These are phyloP conservation scores for Davidsoniella eucalypti DNA, from an alignment of 2,329 filamentous ascomycete species.

Conservation along the genomic window DNA sequence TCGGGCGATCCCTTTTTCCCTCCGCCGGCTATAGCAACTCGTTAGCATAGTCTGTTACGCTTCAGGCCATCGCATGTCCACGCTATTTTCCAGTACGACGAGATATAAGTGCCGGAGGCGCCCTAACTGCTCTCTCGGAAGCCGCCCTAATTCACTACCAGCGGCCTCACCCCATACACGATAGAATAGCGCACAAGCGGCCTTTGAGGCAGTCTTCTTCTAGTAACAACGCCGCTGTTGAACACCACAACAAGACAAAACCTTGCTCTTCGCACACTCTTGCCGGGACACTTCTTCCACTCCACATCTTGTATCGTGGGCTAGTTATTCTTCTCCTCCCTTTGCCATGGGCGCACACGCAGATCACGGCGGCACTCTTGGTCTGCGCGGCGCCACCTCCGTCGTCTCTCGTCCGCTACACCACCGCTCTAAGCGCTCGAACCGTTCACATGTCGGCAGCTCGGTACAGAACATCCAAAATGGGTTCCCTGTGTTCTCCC, in stretches of 20 bases:
- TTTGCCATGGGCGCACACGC: conserved; percentile 29
- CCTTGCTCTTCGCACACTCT: background rate
- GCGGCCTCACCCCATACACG: background rate
- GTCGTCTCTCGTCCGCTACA: conserved; percentile 41
- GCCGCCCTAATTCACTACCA: too few relatives aligned
- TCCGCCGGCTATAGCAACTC: background rate
- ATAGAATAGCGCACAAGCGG: too few relatives aligned
- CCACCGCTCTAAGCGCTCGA: conserved; percentile 51
- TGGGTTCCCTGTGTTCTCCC: conserved; percentile 81
- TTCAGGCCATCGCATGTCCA: too few relatives aligned
- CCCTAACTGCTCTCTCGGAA: too few relatives aligned
- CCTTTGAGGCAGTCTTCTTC: too few relatives aligned
- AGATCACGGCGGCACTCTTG: conserved; percentile 29
- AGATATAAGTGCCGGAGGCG: too few relatives aligned
- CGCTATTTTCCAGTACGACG: too few relatives aligned
- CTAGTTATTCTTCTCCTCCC: conserved; percentile 29
- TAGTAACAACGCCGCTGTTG: too few relatives aligned
- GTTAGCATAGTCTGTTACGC: too few relatives aligned
- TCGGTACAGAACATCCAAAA: conserved; percentile 57
- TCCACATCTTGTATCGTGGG: too few relatives aligned
- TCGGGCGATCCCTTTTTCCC: background rate
- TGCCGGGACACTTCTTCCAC: background rate
- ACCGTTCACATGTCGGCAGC: conserved; percentile 65
- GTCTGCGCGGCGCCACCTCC: conserved; percentile 42
- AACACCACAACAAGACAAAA: too few relatives aligned